Conservation (phyloP, 2,329 filamentous ascomycete genomes). For the Nemania diffusa region DNA sequence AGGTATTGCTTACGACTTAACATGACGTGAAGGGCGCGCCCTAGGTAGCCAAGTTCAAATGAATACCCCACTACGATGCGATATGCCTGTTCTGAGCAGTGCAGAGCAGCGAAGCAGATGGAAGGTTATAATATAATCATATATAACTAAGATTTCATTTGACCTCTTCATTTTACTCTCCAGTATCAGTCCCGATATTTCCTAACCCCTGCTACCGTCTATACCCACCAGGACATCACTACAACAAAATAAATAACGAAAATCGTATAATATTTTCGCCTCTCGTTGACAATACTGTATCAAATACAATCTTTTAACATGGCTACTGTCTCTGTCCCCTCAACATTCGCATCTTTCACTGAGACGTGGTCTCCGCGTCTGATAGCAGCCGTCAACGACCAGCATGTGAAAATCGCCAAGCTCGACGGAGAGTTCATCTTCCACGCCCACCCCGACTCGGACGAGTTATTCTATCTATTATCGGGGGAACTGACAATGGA, state of each 20-base stretch:
- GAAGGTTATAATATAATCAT: not conserved
- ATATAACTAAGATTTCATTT: not conserved
- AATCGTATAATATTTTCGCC: not conserved
- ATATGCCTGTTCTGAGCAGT: not conserved
- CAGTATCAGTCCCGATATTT: not conserved
- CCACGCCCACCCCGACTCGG: slow-evolving; percentile 23
- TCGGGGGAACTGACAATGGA: slow-evolving; percentile 26
- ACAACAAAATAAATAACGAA: too few species aligned
- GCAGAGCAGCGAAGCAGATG: not conserved
- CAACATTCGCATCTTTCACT: slow-evolving; percentile 25
- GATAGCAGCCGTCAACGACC: slow-evolving; percentile 25
- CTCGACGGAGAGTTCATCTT: slow-evolving; percentile 21
- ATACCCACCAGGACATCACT: too few species aligned
- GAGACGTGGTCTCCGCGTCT: slow-evolving; percentile 28
- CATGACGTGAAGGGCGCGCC: slow-evolving; percentile 1
- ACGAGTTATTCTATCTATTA: slow-evolving; percentile 28
- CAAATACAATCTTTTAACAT: not conserved
- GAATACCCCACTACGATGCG: not conserved
- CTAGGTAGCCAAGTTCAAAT: not conserved
- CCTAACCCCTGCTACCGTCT: too few species aligned
- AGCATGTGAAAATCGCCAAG: slow-evolving; percentile 28
- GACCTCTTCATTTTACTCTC: not conserved
- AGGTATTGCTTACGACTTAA: not conserved
- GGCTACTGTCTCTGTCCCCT: slow-evolving; percentile 21
- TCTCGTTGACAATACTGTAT: too few species aligned